A percentile compares a stretch with the other conserved stretches of the same genome.
These are phyloP conservation scores for Kodamaea plutei DNA, from an alignment of 1,139 yeast species.

Conservation along the genomic window DNA sequence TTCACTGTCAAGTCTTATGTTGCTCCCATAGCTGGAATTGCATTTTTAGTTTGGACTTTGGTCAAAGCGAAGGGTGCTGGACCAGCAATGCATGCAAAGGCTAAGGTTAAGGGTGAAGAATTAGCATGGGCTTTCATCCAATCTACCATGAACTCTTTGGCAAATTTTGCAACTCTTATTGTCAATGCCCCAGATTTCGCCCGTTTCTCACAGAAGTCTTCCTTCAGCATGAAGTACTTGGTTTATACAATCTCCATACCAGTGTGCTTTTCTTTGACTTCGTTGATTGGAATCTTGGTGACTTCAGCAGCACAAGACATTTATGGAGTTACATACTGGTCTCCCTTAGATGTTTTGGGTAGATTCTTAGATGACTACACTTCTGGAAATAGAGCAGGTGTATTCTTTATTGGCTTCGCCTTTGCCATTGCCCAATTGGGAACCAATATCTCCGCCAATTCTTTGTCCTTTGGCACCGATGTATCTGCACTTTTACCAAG, in stretches of 20 bases:
- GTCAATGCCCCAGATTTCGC: constrained; percentile 89
- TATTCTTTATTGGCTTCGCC: constrained; percentile 70
- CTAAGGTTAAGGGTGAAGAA: constrained; percentile 51
- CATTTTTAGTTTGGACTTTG: constrained; percentile 76
- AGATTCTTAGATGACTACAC: constrained; percentile 58
- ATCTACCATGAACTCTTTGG: constrained; percentile 74
- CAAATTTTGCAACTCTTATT: constrained; percentile 83
- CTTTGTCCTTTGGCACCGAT: constrained; percentile 87
- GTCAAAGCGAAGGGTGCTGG: constrained; percentile 74
- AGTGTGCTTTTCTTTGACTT: constrained; percentile 72
- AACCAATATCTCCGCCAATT: constrained; percentile 85
- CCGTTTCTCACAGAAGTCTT: constrained; percentile 60
- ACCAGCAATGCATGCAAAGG: constrained; percentile 53
- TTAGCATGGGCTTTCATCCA: constrained; percentile 81
- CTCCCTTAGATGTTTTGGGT: constrained; percentile 74
- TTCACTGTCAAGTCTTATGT: constrained; percentile 74
- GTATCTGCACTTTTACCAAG: constrained; percentile 79
- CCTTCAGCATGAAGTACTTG: constrained; percentile 39
- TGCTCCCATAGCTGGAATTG: constrained; percentile 78
- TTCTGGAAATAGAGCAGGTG: constrained; percentile 77
- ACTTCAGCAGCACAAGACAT: constrained; percentile 73
- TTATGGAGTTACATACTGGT: constrained; percentile 75
- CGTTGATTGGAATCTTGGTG: constrained; percentile 81
- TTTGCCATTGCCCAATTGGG: constrained; percentile 86
- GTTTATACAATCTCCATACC: constrained; percentile 66